phyloP scores from a whole-genome alignment of 495 filamentous ascomycete species.

The Daldinia vernicosa region DNA sequence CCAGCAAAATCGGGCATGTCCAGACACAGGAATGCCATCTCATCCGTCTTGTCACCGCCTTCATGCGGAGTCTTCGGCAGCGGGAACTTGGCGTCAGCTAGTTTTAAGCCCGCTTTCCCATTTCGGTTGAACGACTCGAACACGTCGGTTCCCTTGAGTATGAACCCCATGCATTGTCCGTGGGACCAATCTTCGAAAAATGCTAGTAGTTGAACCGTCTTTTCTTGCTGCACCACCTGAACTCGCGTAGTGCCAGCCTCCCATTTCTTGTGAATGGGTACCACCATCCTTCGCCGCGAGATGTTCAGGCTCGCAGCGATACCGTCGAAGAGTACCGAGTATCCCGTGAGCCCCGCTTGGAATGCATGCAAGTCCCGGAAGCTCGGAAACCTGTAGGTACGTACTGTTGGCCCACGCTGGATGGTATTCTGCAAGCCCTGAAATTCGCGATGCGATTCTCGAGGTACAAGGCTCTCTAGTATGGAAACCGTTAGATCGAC shows the following conservation, averaged over 20 bases:
- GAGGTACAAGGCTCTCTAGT: constrained; percentile 67
- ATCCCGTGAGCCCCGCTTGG: constrained; percentile 79
- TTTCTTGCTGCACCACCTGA: constrained; percentile 79
- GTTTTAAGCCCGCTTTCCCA: constrained; percentile 72
- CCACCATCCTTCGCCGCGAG: constrained; percentile 83
- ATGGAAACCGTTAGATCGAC: constrained; percentile 73
- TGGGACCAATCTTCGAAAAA: constrained; percentile 87
- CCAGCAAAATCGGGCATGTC: constrained; percentile 88
- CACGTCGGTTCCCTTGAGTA: constrained; percentile 78
- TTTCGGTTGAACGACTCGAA: constrained; percentile 75
- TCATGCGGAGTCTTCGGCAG: constrained; percentile 71
- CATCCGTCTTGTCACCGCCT: constrained; percentile 49
- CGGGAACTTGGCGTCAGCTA: constrained; percentile 91
- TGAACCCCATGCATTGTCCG: constrained; percentile 86
- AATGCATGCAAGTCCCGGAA: constrained; percentile 76
- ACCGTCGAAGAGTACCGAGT: constrained; percentile 76
- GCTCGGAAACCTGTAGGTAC: constrained; percentile 63
- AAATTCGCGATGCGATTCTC: constrained; percentile 65
- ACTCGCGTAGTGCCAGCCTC: constrained; percentile 77
- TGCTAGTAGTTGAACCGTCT: constrained; percentile 75
- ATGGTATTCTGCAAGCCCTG: constrained; percentile 60
- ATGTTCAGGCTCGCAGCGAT: constrained; percentile 78
- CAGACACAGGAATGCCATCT: constrained; percentile 77
- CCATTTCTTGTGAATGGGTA: constrained; percentile 93
- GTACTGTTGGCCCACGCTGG: constrained; percentile 53